Conservation (phyloP, 768 basidiomycete species). For the Russula lepida region DNA sequence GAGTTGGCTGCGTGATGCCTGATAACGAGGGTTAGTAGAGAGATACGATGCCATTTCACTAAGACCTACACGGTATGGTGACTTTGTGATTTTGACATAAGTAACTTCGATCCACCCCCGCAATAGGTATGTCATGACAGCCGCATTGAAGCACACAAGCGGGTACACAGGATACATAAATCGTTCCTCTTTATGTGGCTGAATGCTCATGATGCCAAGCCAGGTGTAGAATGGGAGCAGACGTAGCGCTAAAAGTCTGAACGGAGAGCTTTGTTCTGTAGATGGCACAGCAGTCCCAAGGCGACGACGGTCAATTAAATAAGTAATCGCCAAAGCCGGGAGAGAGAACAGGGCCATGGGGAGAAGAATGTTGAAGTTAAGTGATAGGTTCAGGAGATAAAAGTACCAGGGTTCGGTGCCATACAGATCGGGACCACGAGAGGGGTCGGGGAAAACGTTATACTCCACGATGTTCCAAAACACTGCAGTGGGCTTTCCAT, state of each 20-base stretch:
- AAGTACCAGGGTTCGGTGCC: constrained; percentile 84
- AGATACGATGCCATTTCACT: background rate
- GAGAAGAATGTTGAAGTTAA: constrained; percentile 89
- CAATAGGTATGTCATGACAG: constrained; percentile 74
- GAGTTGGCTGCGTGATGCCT: constrained; percentile 71
- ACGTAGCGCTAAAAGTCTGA: constrained; percentile 63
- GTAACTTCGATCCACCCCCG: constrained; percentile 79
- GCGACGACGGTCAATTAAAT: constrained; percentile 65
- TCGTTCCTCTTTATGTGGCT: constrained; percentile 97
- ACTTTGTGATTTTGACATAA: constrained; percentile 70
- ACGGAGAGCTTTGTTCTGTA: constrained; percentile 66
- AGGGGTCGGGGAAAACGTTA: constrained; percentile 78
- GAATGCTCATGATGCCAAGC: constrained; percentile 66
- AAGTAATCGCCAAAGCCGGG: constrained; percentile 70
- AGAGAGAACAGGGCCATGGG: constrained; percentile 75
- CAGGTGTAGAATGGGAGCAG: constrained; percentile 92
- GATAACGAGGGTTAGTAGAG: constrained; percentile 9
- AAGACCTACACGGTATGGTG: constrained; percentile 69
- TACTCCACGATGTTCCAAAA: constrained; percentile 93
- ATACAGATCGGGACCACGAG: constrained; percentile 85
- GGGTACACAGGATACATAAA: constrained; percentile 96
- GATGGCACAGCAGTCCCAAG: constrained; percentile 47
- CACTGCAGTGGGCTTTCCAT: constrained; percentile 68
- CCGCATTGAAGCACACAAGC: constrained; percentile 88
- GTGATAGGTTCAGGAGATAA: constrained; percentile 79